Evolutionary conservation across 192 early-diverging fungal species (phyloP).

Genomic region (Coemansia sp.): DNA sequence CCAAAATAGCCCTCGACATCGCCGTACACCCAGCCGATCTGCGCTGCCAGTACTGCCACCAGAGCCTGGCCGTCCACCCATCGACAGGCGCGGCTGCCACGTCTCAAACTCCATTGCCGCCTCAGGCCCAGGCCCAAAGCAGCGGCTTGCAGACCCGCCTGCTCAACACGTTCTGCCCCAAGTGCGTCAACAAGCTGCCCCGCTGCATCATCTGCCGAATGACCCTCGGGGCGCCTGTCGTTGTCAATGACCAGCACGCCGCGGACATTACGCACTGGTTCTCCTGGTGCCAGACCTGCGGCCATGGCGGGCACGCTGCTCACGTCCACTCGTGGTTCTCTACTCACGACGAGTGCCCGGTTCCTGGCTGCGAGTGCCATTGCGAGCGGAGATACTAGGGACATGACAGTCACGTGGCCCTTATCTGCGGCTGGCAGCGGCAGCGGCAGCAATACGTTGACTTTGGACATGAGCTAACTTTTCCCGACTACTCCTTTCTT

Average conservation of each 20-base stretch:
- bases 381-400: conserved; percentile 27
- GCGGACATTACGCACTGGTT: conserved; percentile 86
- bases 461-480: background rate
- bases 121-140: background rate
- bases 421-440: too few species aligned
- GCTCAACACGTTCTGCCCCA: conserved; percentile 41
- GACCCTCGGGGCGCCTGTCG: conserved; percentile 46
- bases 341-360: conserved; percentile 80
- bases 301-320: conserved; percentile 91
- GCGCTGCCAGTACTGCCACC: conserved; percentile 85
- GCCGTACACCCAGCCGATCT: conserved; percentile 74
- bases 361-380: conserved; percentile 74
- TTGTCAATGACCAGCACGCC: background rate
- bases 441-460: background rate
- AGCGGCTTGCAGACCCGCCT: conserved; percentile 23
- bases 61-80: conserved; percentile 29
- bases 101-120: background rate
- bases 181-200: conserved; percentile 38
- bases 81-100: background rate
- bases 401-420: conserved; percentile 1
- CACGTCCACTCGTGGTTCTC: conserved; percentile 93
- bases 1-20: conserved; percentile 51
- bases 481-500: background rate
- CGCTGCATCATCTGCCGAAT: conserved; percentile 51
- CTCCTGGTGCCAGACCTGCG: conserved; percentile 98